These are phyloP conservation scores for Chenopodium album DNA, from an alignment of 148 eudicot genomes.

Conservation along the genomic window DNA sequence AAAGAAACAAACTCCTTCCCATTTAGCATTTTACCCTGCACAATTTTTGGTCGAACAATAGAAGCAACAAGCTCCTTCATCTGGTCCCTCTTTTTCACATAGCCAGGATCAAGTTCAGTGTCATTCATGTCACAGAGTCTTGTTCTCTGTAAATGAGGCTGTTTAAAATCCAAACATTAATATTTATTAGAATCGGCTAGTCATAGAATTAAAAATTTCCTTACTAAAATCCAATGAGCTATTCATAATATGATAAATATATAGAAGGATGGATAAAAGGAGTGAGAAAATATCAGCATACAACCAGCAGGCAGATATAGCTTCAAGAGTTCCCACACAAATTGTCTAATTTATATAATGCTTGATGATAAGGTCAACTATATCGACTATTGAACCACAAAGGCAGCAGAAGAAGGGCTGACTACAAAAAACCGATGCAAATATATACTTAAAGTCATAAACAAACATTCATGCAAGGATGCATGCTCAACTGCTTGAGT, in stretches of 20 bases:
- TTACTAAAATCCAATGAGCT: background rate
- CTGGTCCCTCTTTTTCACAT: constrained; percentile 79
- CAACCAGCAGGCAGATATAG: background rate
- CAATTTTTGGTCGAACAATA: constrained; percentile 77
- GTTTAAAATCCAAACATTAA: constrained; percentile 21
- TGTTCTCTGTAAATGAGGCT: constrained; percentile 99
- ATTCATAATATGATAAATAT: background rate
- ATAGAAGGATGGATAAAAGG: background rate
- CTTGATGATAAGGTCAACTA: background rate
- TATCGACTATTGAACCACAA: background rate
- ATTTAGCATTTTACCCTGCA: constrained; percentile 80
- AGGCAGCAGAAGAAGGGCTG: background rate
- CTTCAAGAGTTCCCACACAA: background rate
- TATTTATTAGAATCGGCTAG: background rate
- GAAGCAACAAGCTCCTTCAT: constrained; percentile 73
- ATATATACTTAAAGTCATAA: background rate
- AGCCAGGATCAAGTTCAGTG: constrained; percentile 72
- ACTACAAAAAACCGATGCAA: background rate
- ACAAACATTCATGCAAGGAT: background rate
- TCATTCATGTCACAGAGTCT: constrained; percentile 94
- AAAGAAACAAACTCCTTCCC: constrained; percentile 94
- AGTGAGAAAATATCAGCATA: background rate
- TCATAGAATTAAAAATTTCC: background rate
- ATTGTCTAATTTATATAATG: background rate
- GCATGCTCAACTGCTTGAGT: background rate